Percentiles rank a stretch among this genome's conserved stretches.
Conservation (phyloP, 305 asterid species). For the Caryopteris hybrid region DNA sequence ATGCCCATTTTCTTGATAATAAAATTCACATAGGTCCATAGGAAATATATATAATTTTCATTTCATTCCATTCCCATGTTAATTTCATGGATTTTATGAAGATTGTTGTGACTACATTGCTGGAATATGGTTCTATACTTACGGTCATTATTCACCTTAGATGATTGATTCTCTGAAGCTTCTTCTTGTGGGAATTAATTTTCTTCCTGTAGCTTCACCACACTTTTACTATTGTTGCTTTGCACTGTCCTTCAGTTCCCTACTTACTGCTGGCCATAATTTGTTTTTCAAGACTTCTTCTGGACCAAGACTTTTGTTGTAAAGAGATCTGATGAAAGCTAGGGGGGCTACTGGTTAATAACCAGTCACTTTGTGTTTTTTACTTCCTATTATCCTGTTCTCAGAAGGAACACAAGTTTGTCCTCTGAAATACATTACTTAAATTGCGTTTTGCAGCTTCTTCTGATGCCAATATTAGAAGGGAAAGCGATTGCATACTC, state of each 20-base stretch:
- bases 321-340: no score
- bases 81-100: not conserved
- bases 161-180: no score
- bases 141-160: no score
- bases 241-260: no score
- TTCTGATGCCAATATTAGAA: slow-evolving; percentile 80
- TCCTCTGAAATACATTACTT: slow-evolving; percentile 5
- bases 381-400: not conserved
- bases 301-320: not conserved
- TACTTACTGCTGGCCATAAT: not conserved
- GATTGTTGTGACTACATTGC: no score
- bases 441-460: slow-evolving; percentile 52
- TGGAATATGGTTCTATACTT: no score
- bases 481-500: slow-evolving; percentile 86
- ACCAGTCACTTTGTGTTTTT: not conserved
- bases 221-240: no score
- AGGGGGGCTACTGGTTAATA: not conserved
- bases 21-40: no score
- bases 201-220: no score
- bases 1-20: no score
- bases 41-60: not conserved
- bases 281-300: not conserved
- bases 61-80: not conserved
- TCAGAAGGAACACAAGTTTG: not conserved
- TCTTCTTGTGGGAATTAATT: no score